Percentiles rank a stretch among this genome's conserved stretches.
phyloP scores from a whole-genome alignment of 2,329 filamentous ascomycete genomes.

The Sporothrix dimorphospora region DNA sequence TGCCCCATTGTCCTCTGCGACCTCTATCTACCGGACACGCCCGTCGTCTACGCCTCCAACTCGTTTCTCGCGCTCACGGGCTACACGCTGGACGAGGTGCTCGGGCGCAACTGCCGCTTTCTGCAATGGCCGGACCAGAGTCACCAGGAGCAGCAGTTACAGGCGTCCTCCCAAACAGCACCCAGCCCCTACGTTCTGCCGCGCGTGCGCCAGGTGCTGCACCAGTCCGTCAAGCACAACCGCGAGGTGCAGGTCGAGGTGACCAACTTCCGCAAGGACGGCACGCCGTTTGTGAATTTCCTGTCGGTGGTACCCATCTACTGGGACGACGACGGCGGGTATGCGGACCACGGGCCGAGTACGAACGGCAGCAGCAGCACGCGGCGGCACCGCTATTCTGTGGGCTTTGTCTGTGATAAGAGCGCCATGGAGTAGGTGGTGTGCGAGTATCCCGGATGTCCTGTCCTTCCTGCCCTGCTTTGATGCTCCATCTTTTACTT shows the following conservation, averaged over 20 bases:
- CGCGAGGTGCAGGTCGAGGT: slow-evolving; percentile 57
- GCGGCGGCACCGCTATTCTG: slow-evolving; percentile 64
- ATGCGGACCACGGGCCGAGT: too few relatives aligned
- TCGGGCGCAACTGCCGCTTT: slow-evolving; percentile 83
- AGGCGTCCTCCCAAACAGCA: background rate
- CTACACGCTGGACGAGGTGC: slow-evolving; percentile 72
- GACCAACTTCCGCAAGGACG: slow-evolving; percentile 81
- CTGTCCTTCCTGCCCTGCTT: background rate
- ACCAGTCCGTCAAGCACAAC: slow-evolving; percentile 49
- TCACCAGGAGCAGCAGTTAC: too few relatives aligned
- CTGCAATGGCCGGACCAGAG: slow-evolving; percentile 71
- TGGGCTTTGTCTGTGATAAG: slow-evolving; percentile 74
- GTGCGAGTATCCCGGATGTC: background rate
- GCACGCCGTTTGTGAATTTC: slow-evolving; percentile 77
- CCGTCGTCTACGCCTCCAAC: slow-evolving; percentile 84
- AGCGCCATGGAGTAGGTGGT: slow-evolving; percentile 6
- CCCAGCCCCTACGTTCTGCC: background rate
- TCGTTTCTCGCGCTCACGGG: slow-evolving; percentile 79
- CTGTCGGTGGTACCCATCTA: slow-evolving; percentile 82
- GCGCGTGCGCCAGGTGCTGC: slow-evolving; percentile 56
- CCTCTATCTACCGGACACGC: slow-evolving; percentile 70
- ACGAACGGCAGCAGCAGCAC: background rate
- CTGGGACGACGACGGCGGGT: slow-evolving; percentile 60
- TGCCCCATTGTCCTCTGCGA: slow-evolving; percentile 85
- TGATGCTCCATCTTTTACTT: background rate